A percentile compares a stretch with the other conserved stretches of the same genome.
phyloP scores from a whole-genome alignment of 1,139 yeast genomes.

The Debaryomycetaceae sp. region DNA sequence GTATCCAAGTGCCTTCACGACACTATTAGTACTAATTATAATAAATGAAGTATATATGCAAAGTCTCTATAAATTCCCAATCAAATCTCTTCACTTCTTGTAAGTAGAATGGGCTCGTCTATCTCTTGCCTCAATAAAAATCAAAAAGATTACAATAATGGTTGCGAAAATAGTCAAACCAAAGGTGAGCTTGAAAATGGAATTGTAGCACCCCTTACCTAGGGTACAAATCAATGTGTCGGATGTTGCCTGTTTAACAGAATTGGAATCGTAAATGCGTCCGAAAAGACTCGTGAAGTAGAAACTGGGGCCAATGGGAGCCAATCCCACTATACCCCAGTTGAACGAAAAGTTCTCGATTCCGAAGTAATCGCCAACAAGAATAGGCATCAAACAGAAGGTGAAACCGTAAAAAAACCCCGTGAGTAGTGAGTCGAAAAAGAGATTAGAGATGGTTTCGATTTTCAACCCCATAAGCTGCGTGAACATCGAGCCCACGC shows the following conservation, averaged over 20 bases:
- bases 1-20: no score
- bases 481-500: slow-evolving; percentile 36
- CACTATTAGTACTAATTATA: no score
- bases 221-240: slow-evolving; percentile 26
- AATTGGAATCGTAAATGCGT: slow-evolving; percentile 45
- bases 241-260: slow-evolving; percentile 14
- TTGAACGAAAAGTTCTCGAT: slow-evolving; percentile 51
- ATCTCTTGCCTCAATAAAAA: slow-evolving; percentile 12
- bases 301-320: slow-evolving; percentile 53
- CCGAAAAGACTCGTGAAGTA: slow-evolving; percentile 53
- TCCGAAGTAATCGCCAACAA: slow-evolving; percentile 59
- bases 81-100: neutral
- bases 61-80: neutral
- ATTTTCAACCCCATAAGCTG: slow-evolving; percentile 40
- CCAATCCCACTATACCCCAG: slow-evolving; percentile 56
- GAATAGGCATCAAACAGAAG: slow-evolving; percentile 55
- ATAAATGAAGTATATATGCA: neutral
- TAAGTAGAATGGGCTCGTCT: neutral
- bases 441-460: slow-evolving; percentile 25
- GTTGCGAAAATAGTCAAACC: slow-evolving; percentile 24
- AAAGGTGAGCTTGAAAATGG: slow-evolving; percentile 37
- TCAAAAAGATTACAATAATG: slow-evolving; percentile 22
- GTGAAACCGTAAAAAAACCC: slow-evolving; percentile 60
- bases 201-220: slow-evolving; percentile 43
- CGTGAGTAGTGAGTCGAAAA: slow-evolving; percentile 39